A percentile compares a stretch with the other conserved stretches of the same genome.
Evolutionary conservation across 2,329 filamentous ascomycete genomes (phyloP).

Genomic region (Fusarium musae): DNA sequence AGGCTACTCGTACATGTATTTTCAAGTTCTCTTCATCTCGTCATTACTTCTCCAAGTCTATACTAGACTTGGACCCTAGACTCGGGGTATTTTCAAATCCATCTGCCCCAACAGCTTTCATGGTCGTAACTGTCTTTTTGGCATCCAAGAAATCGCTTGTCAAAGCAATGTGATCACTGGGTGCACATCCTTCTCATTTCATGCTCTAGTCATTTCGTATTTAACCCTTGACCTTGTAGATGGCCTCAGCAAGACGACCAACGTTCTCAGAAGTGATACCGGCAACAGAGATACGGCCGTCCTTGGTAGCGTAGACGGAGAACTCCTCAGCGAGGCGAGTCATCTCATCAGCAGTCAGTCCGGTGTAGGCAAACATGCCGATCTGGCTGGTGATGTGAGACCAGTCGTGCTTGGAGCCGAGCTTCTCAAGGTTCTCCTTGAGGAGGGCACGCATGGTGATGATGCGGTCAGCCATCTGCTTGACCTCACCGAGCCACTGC

Average conservation of each 20-base stretch:
- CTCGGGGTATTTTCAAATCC: conserved; percentile 41
- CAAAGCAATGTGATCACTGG: neutral
- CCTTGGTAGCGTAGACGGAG: conserved; percentile 97
- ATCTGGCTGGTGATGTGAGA: conserved; percentile 99
- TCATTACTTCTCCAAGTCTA: conserved; percentile 25
- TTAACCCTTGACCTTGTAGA: conserved; percentile 83
- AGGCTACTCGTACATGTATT: conserved; percentile 41
- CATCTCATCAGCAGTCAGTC: conserved; percentile 91
- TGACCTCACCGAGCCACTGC: conserved; percentile 96
- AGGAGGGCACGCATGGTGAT: conserved; percentile 97
- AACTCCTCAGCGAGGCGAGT: conserved; percentile 90
- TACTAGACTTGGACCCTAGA: conserved; percentile 32
- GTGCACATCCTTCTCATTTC: neutral
- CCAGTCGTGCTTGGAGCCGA: conserved; percentile 98
- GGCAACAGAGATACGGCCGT: conserved; percentile 86
- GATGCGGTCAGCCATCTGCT: conserved; percentile 99
- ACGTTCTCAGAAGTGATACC: conserved; percentile 86
- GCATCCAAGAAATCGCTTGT: conserved; percentile 16
- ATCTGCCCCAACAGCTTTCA: conserved; percentile 31
- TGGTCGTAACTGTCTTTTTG: conserved; percentile 25
- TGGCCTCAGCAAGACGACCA: conserved; percentile 81
- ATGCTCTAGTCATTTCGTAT: neutral
- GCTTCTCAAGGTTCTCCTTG: conserved; percentile 92
- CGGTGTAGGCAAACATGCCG: conserved; percentile 99
- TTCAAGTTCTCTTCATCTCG: conserved; percentile 34